A percentile compares a stretch with the other conserved stretches of the same genome.
Evolutionary conservation across 352 stramenopile genomes (phyloP).

Genomic region (Phytophthora hybrid): DNA sequence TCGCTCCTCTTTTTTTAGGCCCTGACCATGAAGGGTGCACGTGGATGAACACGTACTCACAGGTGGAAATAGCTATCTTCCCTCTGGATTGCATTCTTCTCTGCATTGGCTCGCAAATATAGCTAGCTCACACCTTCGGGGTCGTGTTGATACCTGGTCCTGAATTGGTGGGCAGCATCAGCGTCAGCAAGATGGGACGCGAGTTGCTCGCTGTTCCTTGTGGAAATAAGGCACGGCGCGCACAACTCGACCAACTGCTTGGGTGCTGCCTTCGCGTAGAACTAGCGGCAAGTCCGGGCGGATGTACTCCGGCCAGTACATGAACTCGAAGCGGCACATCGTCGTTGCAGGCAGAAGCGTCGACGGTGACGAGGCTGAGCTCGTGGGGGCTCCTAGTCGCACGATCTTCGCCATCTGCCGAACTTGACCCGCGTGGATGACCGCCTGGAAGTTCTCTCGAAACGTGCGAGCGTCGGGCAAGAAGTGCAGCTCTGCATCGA

Average conservation of each 20-base stretch:
- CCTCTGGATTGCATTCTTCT: conserved; percentile 13
- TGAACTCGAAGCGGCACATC: conserved; percentile 86
- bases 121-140: conserved; percentile 6
- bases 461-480: conserved; percentile 62
- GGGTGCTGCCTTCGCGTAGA: conserved; percentile 66
- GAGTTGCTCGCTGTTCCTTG: conserved; percentile 46
- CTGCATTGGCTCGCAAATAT: conserved; percentile 24
- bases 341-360: conserved; percentile 42
- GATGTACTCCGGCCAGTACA: conserved; percentile 90
- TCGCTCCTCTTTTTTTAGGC: conserved; percentile 31
- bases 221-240: conserved; percentile 62
- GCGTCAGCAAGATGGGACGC: conserved; percentile 59
- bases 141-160: not conserved
- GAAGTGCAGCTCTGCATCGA: conserved; percentile 83
- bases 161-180: not conserved
- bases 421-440: conserved; percentile 85
- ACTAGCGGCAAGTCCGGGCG: conserved; percentile 81
- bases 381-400: conserved; percentile 39
- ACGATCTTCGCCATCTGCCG: conserved; percentile 86
- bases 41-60: conserved; percentile 12
- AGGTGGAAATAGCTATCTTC: conserved; percentile 23
- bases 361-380: conserved; percentile 3
- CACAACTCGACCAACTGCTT: conserved; percentile 78
- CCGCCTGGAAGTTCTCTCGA: conserved; percentile 79
- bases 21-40: conserved; percentile 1